phyloP scores from a whole-genome alignment of 2,329 filamentous ascomycete genomes.

The Botrytis fabae region DNA sequence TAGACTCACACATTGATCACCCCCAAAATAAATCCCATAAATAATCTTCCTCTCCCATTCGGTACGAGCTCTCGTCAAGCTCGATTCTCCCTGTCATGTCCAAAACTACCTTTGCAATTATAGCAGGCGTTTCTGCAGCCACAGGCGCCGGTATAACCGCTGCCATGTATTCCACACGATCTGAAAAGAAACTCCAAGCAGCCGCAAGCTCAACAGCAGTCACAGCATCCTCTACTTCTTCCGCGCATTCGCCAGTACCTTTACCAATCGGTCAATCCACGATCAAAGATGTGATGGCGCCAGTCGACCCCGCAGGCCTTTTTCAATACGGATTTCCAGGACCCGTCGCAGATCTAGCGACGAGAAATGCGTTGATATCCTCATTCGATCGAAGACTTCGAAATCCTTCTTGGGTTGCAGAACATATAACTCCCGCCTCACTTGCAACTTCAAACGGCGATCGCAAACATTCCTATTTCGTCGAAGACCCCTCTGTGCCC shows the following conservation, averaged over 20 bases:
- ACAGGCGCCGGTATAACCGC: constrained; percentile 73
- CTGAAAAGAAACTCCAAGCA: constrained; percentile 46
- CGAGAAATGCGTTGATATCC: constrained; percentile 75
- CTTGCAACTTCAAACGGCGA: constrained; percentile 74
- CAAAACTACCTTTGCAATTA: constrained; percentile 72
- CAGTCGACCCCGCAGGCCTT: constrained; percentile 72
- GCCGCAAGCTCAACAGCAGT: constrained; percentile 36
- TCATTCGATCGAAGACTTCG: constrained; percentile 86
- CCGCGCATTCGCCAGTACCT: constrained; percentile 35
- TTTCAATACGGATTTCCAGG: constrained; percentile 92
- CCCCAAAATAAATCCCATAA: constrained; percentile 12
- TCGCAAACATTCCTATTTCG: constrained; percentile 78
- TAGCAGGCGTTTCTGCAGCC: constrained; percentile 74
- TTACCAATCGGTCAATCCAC: constrained; percentile 37
- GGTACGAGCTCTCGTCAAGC: constrained; percentile 22
- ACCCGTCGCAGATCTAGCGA: constrained; percentile 79
- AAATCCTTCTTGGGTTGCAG: constrained; percentile 92
- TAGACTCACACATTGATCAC: constrained; percentile 9
- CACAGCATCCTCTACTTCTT: constrained; percentile 31
- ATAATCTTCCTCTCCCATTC: constrained; percentile 9
- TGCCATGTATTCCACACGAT: constrained; percentile 63
- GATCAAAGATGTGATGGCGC: constrained; percentile 43
- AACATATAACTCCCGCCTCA: constrained; percentile 92
- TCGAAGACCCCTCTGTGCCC: constrained; percentile 79
- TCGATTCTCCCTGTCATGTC: constrained; percentile 57